Conservation (phyloP, 345 rosid species). For the Lagerstroemia speciosa region DNA sequence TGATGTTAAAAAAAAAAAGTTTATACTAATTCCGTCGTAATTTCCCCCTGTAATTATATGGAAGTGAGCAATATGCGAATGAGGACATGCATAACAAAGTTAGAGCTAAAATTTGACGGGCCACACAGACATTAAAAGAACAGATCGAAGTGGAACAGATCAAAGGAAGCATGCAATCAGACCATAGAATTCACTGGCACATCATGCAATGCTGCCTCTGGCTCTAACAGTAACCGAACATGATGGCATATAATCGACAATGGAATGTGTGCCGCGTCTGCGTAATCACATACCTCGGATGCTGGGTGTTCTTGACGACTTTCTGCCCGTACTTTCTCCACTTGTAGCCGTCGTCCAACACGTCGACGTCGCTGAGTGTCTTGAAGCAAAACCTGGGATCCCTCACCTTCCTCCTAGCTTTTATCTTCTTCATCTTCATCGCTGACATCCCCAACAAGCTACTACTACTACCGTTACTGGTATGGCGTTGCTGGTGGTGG, state of each 20-base stretch:
- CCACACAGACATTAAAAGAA: neutral
- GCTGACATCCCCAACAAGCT: slow-evolving; percentile 39
- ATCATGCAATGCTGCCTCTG: no score
- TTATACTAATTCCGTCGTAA: no score
- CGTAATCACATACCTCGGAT: slow-evolving; percentile 60
- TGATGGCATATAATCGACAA: no score
- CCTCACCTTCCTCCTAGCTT: slow-evolving; percentile 81
- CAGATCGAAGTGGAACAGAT: neutral
- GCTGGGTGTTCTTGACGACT: slow-evolving; percentile 95
- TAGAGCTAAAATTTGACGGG: neutral
- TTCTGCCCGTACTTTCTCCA: slow-evolving; percentile 99
- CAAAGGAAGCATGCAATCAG: slow-evolving; percentile 2
- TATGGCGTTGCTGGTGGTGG: slow-evolving; percentile 2
- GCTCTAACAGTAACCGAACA: no score
- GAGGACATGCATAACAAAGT: slow-evolving; percentile 2
- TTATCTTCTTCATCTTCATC: slow-evolving; percentile 71
- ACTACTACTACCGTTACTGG: slow-evolving; percentile 10
- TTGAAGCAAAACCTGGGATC: slow-evolving; percentile 98
- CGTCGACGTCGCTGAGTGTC: slow-evolving; percentile 94
- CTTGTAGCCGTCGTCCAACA: slow-evolving; percentile 91
- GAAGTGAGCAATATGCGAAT: no score
- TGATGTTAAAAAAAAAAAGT: no score
- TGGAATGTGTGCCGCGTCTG: no score
- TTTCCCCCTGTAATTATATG: no score
- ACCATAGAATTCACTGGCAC: no score